A percentile compares a stretch with the other conserved stretches of the same genome.
These are phyloP conservation scores for Diplosphaera chodatii DNA, from an alignment of 139 green algal species.

Conservation along the genomic window DNA sequence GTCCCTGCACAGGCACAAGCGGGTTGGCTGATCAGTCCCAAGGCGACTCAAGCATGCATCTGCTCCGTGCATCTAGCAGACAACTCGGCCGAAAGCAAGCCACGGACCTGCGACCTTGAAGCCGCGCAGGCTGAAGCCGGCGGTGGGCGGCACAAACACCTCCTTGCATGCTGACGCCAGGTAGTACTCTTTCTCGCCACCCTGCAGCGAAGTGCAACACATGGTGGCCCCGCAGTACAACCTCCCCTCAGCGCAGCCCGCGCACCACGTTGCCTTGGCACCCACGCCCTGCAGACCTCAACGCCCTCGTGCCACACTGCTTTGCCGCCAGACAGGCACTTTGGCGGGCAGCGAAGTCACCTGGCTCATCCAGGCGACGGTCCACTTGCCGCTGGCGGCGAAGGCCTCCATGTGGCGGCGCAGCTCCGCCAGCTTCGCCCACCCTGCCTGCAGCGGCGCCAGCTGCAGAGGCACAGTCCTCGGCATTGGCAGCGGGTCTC, in stretches of 20 bases:
- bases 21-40: too few species aligned
- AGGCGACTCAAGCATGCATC: too few species aligned
- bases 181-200: slow-evolving; percentile 83
- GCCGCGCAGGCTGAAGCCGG: slow-evolving; percentile 68
- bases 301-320: too few species aligned
- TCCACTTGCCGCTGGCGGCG: slow-evolving; percentile 73
- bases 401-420: slow-evolving; percentile 68
- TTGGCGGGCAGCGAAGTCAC: too few species aligned
- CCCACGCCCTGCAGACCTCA: too few species aligned
- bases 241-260: too few species aligned
- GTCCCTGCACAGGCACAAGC: slow-evolving; percentile 37
- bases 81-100: not conserved
- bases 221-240: too few species aligned
- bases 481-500: too few species aligned
- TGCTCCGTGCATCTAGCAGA: too few species aligned
- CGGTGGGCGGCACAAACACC: slow-evolving; percentile 78
- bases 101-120: slow-evolving; percentile 64
- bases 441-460: slow-evolving; percentile 33
- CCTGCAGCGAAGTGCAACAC: not conserved
- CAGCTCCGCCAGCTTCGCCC: slow-evolving; percentile 74
- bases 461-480: not conserved
- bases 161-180: slow-evolving; percentile 76
- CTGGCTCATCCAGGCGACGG: slow-evolving; percentile 74
- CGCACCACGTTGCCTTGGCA: too few species aligned
- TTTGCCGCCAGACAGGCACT: too few species aligned